Percentiles rank a stretch among this genome's conserved stretches.
Evolutionary conservation across 768 basidiomycete species (phyloP).

Genomic region (Agaricus sinodeliciosus): DNA sequence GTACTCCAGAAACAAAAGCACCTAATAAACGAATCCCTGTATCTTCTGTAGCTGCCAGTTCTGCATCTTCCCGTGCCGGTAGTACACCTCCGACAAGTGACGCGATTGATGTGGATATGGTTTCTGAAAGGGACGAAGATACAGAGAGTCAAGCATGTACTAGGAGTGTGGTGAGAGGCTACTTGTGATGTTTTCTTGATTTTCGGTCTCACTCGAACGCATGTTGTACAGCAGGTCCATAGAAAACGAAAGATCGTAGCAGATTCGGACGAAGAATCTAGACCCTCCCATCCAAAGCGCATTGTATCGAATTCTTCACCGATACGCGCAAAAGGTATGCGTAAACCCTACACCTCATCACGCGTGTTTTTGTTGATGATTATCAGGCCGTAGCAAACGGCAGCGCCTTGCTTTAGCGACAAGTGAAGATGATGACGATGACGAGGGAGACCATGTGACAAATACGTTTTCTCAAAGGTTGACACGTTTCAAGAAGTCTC

Average conservation of each 20-base stretch:
- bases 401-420: slow-evolving; percentile 45
- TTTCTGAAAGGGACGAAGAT: slow-evolving; percentile 40
- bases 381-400: slow-evolving; percentile 49
- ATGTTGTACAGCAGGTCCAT: slow-evolving; percentile 23
- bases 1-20: slow-evolving; percentile 33
- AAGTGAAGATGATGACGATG: slow-evolving; percentile 49
- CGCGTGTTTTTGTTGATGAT: slow-evolving; percentile 3
- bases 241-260: slow-evolving; percentile 66
- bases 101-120: slow-evolving; percentile 70
- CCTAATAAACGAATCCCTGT: slow-evolving; percentile 20
- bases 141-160: slow-evolving; percentile 31
- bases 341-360: not conserved
- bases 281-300: slow-evolving; percentile 16
- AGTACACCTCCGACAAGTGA: slow-evolving; percentile 79
- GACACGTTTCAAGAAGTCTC: slow-evolving; percentile 61
- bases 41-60: slow-evolving; percentile 34
- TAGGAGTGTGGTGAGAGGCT: slow-evolving; percentile 22
- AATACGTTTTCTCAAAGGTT: slow-evolving; percentile 52
- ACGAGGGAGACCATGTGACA: slow-evolving; percentile 39
- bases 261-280: slow-evolving; percentile 65
- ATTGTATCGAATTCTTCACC: slow-evolving; percentile 31
- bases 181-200: slow-evolving; percentile 16
- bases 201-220: not conserved
- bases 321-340: slow-evolving; percentile 25
- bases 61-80: slow-evolving; percentile 40